Evolutionary conservation across 164 flowering plant genomes (phyloP).

Genomic region (Magnolia sinica): DNA sequence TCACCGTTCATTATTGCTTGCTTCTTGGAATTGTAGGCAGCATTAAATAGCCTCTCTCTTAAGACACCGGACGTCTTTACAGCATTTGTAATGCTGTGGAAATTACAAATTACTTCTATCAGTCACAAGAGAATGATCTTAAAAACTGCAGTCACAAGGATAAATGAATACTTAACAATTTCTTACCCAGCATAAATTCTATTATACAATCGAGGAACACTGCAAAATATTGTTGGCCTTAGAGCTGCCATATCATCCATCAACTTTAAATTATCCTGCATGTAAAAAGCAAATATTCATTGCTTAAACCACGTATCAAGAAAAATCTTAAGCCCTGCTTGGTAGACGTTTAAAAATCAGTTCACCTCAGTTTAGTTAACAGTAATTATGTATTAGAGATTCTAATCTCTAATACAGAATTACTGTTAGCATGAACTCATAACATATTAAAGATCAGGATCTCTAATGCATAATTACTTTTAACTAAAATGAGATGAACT

Average conservation of each 20-base stretch:
- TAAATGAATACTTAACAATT: neutral
- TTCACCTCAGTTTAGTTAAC: no score
- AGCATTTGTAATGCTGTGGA: conserved; percentile 72
- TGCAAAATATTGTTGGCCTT: conserved; percentile 87
- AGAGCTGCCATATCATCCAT: conserved; percentile 90
- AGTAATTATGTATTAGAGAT: no score
- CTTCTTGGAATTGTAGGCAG: conserved; percentile 90
- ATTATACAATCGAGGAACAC: conserved; percentile 94
- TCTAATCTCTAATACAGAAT: no score
- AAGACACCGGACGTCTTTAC: conserved; percentile 83
- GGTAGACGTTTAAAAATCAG: no score
- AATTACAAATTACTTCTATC: conserved; percentile 4
- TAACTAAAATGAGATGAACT: no score
- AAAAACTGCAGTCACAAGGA: conserved; percentile 6
- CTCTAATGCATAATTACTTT: no score
- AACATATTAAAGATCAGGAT: no score
- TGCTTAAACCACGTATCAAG: neutral
- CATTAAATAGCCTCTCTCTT: conserved; percentile 77
- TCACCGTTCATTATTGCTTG: conserved; percentile 83
- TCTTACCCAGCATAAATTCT: conserved; percentile 75
- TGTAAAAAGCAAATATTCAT: conserved; percentile 8
- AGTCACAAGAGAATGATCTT: neutral
- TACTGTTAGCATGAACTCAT: no score
- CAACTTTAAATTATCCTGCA: conserved; percentile 90
- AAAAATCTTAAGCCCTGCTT: no score